Evolutionary conservation across 352 stramenopile genomes (phyloP), one percentile per base, ranked within the genome.

Genomic region (Phytophthora multivora): DNA sequence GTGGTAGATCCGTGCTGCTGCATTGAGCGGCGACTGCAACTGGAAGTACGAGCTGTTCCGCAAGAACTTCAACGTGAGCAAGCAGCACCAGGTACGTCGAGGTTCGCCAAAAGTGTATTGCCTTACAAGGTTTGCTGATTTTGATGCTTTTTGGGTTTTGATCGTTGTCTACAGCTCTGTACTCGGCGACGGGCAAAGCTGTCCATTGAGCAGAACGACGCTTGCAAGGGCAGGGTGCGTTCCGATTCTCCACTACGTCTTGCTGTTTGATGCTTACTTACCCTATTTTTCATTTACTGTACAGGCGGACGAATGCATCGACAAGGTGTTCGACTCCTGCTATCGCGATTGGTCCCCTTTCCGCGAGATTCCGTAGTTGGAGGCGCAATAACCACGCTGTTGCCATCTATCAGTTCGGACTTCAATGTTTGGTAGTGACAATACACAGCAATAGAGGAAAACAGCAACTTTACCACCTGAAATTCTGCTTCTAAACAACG

Each of bases 41-140:
- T 97, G 85, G 77, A 94, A 94, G 59, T 89, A 96, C 68, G 91
- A 98, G 73, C 86, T 97, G 46, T 88, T 96, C 63, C 85, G 90
- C 56, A 95, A 95, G 65, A 96, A 97, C 61, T 95, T 96, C 62
- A 95, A 91, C 59, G 73, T 97, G 51, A 79, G 71, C 68, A 89
- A 89, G 63, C 90, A 97, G 73, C 89, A 97, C 61, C 87, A 97
- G 77, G 85, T 93, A 49, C 52, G 41, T 39, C 38, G 28, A 56
- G 11, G 4, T 21, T 36, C 38, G 16, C 3, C 18, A 9, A 18
- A 42, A 15, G 31, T 19, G 8, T 13, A 39, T 5, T 15, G 21
- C 25, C 7, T 3, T 19, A 28, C 23, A 9, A 43, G 11, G 21
- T 35, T 33, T 42, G 16, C 51, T 67, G 19, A 67, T 28, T 6